phyloP scores from a whole-genome alignment of 805 yeast species.

The Candida montana region DNA sequence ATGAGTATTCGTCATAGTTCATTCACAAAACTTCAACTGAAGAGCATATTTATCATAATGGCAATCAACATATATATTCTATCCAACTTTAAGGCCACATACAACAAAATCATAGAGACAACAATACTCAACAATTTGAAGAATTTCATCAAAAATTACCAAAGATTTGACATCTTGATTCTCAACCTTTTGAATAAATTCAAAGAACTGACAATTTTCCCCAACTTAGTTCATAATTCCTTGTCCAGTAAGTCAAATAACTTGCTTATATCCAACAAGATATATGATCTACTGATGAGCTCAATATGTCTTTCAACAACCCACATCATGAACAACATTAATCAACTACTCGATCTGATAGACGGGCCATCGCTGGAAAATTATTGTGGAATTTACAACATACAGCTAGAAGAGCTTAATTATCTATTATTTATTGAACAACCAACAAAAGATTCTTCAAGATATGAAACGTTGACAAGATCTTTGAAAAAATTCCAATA shows the following conservation, averaged over 20 bases:
- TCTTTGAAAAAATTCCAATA: constrained; percentile 30
- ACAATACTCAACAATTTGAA: constrained; percentile 15
- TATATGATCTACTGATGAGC: constrained; percentile 23
- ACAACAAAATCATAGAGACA: constrained; percentile 9
- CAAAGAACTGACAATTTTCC: constrained; percentile 27
- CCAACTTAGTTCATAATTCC: constrained; percentile 12
- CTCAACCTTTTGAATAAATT: constrained; percentile 25
- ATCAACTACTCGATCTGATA: constrained; percentile 25
- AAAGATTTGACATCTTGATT: constrained; percentile 24
- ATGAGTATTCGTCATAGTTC: constrained; percentile 3
- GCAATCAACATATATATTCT: constrained; percentile 7
- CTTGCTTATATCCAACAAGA: neutral
- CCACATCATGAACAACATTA: constrained; percentile 24
- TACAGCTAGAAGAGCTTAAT: constrained; percentile 28
- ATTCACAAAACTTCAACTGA: constrained; percentile 1
- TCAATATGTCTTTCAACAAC: constrained; percentile 31
- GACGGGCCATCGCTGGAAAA: constrained; percentile 31
- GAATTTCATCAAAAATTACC: constrained; percentile 15
- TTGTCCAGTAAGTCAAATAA: constrained; percentile 1
- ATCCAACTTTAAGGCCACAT: constrained; percentile 2
- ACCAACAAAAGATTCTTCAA: neutral
- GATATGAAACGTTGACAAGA: neutral
- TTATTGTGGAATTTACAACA: constrained; percentile 40
- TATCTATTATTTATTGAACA: constrained; percentile 9
- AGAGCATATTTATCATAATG: constrained; percentile 3